Percentiles rank a stretch among this genome's conserved stretches.
phyloP scores from a whole-genome alignment of 192 early-diverging fungal genomes.

The Coemansia sp. region DNA sequence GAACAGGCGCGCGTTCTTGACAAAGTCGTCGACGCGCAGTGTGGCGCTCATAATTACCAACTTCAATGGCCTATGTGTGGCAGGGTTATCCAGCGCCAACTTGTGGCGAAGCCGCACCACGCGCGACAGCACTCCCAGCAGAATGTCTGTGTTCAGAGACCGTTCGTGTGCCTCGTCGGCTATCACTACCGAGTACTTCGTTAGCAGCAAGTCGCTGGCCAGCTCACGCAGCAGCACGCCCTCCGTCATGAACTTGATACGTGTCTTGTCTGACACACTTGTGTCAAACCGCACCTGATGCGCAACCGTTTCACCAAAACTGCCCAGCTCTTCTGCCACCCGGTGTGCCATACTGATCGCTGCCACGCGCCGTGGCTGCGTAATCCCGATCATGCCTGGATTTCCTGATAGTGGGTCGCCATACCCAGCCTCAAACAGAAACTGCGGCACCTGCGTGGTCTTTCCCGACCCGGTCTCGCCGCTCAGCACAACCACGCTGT shows the following conservation, averaged over 20 bases:
- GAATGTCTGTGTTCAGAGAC: slow-evolving; percentile 94
- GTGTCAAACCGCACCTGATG: slow-evolving; percentile 90
- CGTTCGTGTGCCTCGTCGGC: slow-evolving; percentile 99
- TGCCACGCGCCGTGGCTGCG: slow-evolving; percentile 96
- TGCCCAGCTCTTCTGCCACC: slow-evolving; percentile 85
- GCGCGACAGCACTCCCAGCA: slow-evolving; percentile 94
- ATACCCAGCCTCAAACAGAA: slow-evolving; percentile 98
- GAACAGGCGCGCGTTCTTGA: slow-evolving; percentile 78
- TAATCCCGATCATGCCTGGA: slow-evolving; percentile 94
- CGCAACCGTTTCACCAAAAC: slow-evolving; percentile 60
- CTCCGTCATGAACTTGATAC: slow-evolving; percentile 99
- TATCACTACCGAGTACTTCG: slow-evolving; percentile 92
- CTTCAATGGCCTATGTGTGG: slow-evolving; percentile 69
- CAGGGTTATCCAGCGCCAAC: slow-evolving; percentile 22
- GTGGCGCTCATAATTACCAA: slow-evolving; percentile 99
- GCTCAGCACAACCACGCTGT: slow-evolving; percentile 88
- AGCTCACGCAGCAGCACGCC: slow-evolving; percentile 97
- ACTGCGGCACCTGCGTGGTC: slow-evolving; percentile 97
- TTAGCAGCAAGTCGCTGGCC: slow-evolving; percentile 79
- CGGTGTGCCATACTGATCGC: slow-evolving; percentile 95
- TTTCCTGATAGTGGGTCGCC: slow-evolving; percentile 73
- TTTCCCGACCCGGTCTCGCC: slow-evolving; percentile 98
- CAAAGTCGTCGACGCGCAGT: slow-evolving; percentile 95
- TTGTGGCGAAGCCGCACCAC: slow-evolving; percentile 79
- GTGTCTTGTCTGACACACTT: slow-evolving; percentile 66